Conservation (phyloP, 257 asterid species). For the Solanum medicagineum region DNA sequence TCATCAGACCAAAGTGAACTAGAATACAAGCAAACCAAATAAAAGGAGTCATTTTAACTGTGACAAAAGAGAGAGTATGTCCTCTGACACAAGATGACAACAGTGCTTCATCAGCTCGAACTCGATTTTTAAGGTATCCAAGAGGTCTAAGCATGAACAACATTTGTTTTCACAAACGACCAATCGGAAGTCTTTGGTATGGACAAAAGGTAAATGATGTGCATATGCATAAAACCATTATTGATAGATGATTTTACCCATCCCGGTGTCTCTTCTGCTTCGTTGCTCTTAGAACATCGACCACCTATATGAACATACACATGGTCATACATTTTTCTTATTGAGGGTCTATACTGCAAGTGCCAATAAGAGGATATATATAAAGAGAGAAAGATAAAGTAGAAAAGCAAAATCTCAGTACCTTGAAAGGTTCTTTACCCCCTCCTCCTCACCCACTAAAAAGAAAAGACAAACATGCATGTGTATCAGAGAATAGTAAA, state of each 20-base stretch:
- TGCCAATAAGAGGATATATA: no score
- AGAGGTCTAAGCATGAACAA: not conserved
- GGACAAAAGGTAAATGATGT: not conserved
- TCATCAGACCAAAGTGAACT: not conserved
- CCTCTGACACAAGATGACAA: not conserved
- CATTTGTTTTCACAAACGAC: not conserved
- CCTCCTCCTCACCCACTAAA: constrained; percentile 1
- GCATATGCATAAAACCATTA: not conserved
- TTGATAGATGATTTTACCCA: constrained; percentile 32
- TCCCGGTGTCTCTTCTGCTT: constrained; percentile 83
- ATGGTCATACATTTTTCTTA: not conserved
- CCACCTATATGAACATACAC: constrained; percentile 21
- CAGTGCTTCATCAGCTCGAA: not conserved
- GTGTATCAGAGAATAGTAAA: no score
- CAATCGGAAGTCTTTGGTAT: not conserved
- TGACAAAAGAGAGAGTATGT: not conserved
- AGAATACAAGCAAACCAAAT: not conserved
- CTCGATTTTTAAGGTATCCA: not conserved
- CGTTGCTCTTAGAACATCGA: constrained; percentile 63
- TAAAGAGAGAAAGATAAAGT: not conserved
- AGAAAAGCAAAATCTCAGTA: constrained; percentile 8
- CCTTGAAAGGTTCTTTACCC: constrained; percentile 75
- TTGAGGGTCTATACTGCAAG: not conserved
- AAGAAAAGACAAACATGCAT: no score
- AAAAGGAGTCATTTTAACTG: not conserved